A percentile compares a stretch with the other conserved stretches of the same genome.
These are phyloP conservation scores for Fusarium sp. DNA, from an alignment of 2,329 filamentous ascomycete genomes.

Conservation along the genomic window DNA sequence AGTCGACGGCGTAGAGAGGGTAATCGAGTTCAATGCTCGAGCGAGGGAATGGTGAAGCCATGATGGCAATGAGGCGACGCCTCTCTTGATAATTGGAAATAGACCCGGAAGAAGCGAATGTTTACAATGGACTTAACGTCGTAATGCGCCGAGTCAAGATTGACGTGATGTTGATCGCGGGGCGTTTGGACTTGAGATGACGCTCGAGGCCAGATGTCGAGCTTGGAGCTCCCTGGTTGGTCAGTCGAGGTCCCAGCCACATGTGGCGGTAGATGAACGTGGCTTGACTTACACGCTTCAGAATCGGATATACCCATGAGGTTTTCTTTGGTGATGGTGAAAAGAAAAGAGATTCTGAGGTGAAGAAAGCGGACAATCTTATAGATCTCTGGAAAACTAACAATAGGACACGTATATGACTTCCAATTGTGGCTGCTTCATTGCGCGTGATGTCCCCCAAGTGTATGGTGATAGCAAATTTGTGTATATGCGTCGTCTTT, in stretches of 20 bases:
- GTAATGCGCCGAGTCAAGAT: constrained; percentile 13
- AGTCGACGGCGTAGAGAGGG: constrained; percentile 88
- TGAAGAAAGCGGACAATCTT: fast-evolving
- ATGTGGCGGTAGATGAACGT: constrained; percentile 22
- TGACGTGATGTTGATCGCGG: constrained; percentile 32
- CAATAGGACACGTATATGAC: not conserved
- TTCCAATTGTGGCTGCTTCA: not conserved
- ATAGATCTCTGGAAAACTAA: not conserved
- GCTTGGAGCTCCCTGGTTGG: constrained; percentile 43
- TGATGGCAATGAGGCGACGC: constrained; percentile 42
- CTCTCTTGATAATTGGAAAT: constrained; percentile 9
- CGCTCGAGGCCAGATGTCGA: constrained; percentile 47
- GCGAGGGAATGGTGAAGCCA: constrained; percentile 58
- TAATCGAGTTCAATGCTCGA: constrained; percentile 80
- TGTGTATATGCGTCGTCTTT: not conserved
- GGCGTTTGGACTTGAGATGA: constrained; percentile 31
- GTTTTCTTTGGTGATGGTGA: not conserved
- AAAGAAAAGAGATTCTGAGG: not conserved
- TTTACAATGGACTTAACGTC: not conserved
- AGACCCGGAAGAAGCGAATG: not conserved
- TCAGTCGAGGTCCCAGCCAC: constrained; percentile 14
- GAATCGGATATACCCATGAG: not conserved
- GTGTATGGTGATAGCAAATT: not conserved
- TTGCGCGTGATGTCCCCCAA: not conserved
- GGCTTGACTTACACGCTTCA: constrained; percentile 49